Percentiles rank a stretch among this genome's conserved stretches.
Conservation (phyloP, 148 eudicot genomes). For the Persicaria maculosa region DNA sequence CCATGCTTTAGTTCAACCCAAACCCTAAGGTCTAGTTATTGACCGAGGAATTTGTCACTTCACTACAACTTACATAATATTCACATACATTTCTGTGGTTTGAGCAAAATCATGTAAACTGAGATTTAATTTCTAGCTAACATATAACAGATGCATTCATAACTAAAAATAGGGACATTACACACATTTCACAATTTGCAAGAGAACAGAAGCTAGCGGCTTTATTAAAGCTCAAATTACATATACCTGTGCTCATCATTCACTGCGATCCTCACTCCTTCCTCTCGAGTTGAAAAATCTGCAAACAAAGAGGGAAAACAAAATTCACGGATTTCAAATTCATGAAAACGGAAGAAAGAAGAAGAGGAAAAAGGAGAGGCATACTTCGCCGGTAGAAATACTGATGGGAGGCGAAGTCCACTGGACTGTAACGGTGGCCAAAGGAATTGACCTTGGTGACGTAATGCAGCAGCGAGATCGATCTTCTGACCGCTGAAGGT, state of each 20-base stretch:
- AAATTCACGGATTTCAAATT: neutral
- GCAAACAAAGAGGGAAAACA: neutral
- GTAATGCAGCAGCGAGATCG: neutral
- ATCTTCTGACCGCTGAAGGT: neutral
- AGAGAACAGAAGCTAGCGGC: no score
- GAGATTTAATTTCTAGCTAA: no score
- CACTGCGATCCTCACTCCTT: neutral
- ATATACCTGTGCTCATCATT: no score
- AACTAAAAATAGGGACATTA: no score
- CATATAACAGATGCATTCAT: no score
- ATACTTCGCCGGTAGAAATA: neutral
- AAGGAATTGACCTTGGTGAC: neutral
- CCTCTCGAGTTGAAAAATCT: neutral
- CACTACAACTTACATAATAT: neutral
- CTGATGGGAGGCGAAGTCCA: neutral
- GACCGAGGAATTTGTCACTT: no score
- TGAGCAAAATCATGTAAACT: no score
- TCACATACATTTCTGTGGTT: neutral
- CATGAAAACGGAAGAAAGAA: neutral
- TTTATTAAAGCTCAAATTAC: no score
- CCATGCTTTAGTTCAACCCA: no score
- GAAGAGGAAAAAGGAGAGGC: neutral
- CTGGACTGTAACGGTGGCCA: neutral
- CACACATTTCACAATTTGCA: no score
- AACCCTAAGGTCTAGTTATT: no score